Conservation (phyloP, 2,329 filamentous ascomycete genomes). For the Sporothrix variecibatus region DNA sequence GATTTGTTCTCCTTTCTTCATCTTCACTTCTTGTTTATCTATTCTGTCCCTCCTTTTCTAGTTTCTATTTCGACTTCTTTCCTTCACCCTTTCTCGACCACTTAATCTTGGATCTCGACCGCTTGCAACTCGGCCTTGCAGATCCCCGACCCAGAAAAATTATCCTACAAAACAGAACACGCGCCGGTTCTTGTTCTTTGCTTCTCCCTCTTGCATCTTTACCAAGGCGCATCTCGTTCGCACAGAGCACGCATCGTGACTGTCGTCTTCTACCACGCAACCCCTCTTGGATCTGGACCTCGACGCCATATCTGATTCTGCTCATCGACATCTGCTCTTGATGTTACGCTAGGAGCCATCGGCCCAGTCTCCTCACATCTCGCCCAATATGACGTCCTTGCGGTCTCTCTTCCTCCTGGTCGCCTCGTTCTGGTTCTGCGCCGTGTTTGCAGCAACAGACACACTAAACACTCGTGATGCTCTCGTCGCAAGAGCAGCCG, state of each 20-base stretch:
- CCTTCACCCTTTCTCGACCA: background rate
- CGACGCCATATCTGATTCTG: background rate
- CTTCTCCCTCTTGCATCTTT: background rate
- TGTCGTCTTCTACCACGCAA: background rate
- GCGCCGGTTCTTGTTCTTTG: background rate
- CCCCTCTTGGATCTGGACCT: background rate
- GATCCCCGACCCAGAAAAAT: background rate
- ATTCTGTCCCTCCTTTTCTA: background rate
- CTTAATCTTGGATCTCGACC: background rate
- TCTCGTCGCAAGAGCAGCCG: background rate
- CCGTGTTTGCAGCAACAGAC: background rate
- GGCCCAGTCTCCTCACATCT: background rate
- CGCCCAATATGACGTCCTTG: constrained; percentile 19
- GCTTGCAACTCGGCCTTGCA: constrained; percentile 10
- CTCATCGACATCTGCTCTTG: background rate
- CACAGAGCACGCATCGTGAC: background rate
- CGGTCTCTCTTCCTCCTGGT: constrained; percentile 19
- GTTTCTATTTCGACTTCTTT: background rate
- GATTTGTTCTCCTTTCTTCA: background rate
- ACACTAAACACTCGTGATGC: background rate
- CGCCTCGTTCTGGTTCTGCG: constrained; percentile 18
- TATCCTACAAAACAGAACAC: background rate
- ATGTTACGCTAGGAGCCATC: background rate
- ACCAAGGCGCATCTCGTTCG: too few species aligned
- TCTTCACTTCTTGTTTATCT: background rate